These are phyloP conservation scores for Neoboletus brunneissimus DNA, from an alignment of 768 basidiomycete species.

Conservation along the genomic window DNA sequence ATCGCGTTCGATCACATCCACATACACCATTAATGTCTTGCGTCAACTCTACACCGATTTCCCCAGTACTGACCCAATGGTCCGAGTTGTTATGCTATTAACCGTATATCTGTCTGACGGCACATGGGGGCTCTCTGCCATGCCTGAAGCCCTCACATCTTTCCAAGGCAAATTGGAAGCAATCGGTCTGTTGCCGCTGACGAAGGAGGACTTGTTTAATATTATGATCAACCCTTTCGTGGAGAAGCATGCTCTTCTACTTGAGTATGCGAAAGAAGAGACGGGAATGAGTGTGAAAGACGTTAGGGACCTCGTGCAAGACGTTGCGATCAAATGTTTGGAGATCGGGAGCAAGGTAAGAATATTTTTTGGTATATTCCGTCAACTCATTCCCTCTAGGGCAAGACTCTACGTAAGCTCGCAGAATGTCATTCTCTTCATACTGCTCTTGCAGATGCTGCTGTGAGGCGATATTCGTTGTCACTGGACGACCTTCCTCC, in stretches of 20 bases:
- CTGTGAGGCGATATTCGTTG: conserved; percentile 51
- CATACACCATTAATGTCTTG: conserved; percentile 49
- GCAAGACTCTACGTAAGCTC: conserved; percentile 62
- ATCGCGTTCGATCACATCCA: conserved; percentile 60
- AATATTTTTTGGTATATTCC: background rate
- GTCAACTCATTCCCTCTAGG: conserved; percentile 38
- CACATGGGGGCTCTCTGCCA: conserved; percentile 26
- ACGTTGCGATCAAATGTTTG: conserved; percentile 59
- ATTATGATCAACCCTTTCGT: conserved; percentile 69
- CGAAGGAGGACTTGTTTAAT: conserved; percentile 55
- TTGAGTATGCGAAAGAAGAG: conserved; percentile 47
- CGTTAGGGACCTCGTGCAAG: conserved; percentile 47
- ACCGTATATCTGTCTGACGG: conserved; percentile 51
- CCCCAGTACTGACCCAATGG: conserved; percentile 55
- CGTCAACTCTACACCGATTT: conserved; percentile 66
- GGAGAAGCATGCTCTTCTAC: conserved; percentile 49
- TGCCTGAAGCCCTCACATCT: conserved; percentile 25
- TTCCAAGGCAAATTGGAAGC: conserved; percentile 53
- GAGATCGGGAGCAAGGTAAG: conserved; percentile 54
- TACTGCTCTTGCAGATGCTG: conserved; percentile 41
- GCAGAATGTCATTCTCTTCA: conserved; percentile 48
- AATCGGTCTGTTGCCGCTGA: conserved; percentile 54
- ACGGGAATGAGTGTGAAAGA: conserved; percentile 45
- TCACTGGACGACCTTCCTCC: conserved; percentile 54
- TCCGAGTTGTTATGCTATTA: conserved; percentile 72